Conservation (phyloP, 2,329 filamentous ascomycete species). For the Aureobasidium sp. region DNA sequence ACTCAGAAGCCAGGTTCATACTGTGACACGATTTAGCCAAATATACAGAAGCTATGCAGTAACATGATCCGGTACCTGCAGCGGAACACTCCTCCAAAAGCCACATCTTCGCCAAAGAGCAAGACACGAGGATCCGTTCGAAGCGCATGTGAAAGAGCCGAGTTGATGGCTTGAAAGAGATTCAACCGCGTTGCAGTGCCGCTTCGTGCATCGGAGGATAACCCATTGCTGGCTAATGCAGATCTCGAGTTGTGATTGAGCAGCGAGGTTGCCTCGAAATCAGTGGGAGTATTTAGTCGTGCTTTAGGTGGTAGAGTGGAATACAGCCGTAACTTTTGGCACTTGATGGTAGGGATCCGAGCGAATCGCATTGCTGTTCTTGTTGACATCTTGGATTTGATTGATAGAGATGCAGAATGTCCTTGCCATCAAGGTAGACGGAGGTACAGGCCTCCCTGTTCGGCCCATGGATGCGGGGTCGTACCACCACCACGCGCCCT, state of each 20-base stretch:
- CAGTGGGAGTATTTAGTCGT: slow-evolving; percentile 73
- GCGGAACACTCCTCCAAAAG: slow-evolving; percentile 93
- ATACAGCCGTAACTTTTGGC: slow-evolving; percentile 27
- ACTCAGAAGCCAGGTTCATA: slow-evolving; percentile 80
- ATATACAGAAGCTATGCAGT: not conserved
- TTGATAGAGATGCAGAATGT: not conserved
- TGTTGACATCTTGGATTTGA: not conserved
- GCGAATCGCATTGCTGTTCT: not conserved
- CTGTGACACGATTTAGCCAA: slow-evolving; percentile 36
- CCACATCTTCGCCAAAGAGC: slow-evolving; percentile 93
- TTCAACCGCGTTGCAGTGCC: slow-evolving; percentile 75
- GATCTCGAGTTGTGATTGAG: slow-evolving; percentile 71
- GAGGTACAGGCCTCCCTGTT: not conserved
- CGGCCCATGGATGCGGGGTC: not conserved
- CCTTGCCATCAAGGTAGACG: not conserved
- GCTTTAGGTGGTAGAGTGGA: slow-evolving; percentile 42
- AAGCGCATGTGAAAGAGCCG: slow-evolving; percentile 75
- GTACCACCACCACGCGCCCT: not conserved
- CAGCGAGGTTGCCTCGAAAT: slow-evolving; percentile 75
- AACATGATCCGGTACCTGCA: slow-evolving; percentile 38
- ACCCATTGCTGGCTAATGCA: slow-evolving; percentile 62
- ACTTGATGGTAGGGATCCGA: not conserved
- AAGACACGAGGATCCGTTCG: slow-evolving; percentile 77
- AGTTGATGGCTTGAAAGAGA: slow-evolving; percentile 88
- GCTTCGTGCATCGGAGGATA: slow-evolving; percentile 39